These are phyloP conservation scores for Venturia effusa DNA, from an alignment of 2,329 filamentous ascomycete genomes.

Conservation along the genomic window DNA sequence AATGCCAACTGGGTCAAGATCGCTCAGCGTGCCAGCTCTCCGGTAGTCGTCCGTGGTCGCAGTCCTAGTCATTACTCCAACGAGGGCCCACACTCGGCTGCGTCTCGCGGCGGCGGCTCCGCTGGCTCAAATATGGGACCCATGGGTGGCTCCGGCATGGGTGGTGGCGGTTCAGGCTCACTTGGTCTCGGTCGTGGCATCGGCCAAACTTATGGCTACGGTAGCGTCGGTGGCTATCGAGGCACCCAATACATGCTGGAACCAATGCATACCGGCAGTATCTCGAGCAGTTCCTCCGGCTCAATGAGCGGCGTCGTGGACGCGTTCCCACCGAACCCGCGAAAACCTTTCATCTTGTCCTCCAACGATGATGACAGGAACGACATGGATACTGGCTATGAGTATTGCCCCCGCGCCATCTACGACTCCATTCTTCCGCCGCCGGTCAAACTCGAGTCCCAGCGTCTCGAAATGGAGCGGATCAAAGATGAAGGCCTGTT, in stretches of 20 bases:
- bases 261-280: conserved; percentile 28
- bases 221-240: conserved; percentile 20
- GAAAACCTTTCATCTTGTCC: neutral
- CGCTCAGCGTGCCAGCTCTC: conserved; percentile 61
- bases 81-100: conserved; percentile 40
- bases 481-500: conserved; percentile 6
- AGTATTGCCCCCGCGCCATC: conserved; percentile 34
- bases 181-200: neutral
- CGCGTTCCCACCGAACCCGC: neutral
- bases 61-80: conserved; percentile 74
- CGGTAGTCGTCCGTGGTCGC: conserved; percentile 78
- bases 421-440: conserved; percentile 27
- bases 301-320: conserved; percentile 31
- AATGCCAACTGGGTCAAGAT: conserved; percentile 56
- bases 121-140: conserved; percentile 37
- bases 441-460: conserved; percentile 21
- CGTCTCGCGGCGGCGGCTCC: conserved; percentile 37
- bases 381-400: conserved; percentile 2
- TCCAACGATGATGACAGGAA: neutral
- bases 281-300: conserved; percentile 35
- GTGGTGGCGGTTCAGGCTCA: conserved; percentile 5
- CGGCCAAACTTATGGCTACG: conserved; percentile 16
- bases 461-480: neutral
- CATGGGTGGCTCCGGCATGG: conserved; percentile 42
- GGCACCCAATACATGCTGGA: conserved; percentile 26